Base-by-base conservation (phyloP, 257 asterid species). In the Nicotiana paniculata region DNA sequence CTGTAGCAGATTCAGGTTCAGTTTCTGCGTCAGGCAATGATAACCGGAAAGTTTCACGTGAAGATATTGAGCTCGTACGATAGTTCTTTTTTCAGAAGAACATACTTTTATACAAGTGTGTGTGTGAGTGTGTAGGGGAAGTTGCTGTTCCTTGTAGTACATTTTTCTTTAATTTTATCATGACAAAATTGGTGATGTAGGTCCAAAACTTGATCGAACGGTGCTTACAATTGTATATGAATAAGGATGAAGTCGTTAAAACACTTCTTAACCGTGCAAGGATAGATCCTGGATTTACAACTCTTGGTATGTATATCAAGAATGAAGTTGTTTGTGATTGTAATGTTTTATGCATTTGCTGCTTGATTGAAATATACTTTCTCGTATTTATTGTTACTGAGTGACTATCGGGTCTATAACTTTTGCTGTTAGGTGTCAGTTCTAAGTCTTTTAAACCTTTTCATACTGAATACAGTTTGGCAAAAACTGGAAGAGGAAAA, bases 401-500 rank as follows among this genome's bases (percentile, higher is more conserved):
- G 4, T 77, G 24, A 16, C 66, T 54, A 77, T 65, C 32, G 33
- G 57, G 80, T 33, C 64, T 53, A 53, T 55, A 53, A 28, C 66
- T 79, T 59, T 61, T 28, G 75, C 3, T 43, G 62, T 70, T 39
- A 39, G 4, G 35, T 70, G 33, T 68, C 77, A 68, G 55, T 69
- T 37, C 55, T 37, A 55, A 37, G 35, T 43, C 58, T 21, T 17
- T 70, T 70, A 70, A 43, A 11, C 77, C 5, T 70, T 21, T 43
- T 70, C 33, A 70, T 72, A 43, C 59, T 46, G 59, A 61, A 82
- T 78, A 24, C 88, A 96, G 99, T 96, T 79, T 96, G 99, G 99
- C 98, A 94, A 89, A 96, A 94, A 86, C 81, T 96, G 85, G 99
- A 96, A 91, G 98, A 96, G 86, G 98, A 96, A 87, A 96, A 96